phyloP scores from a whole-genome alignment of 2,329 filamentous ascomycete species.

The Corniculantispora saksenae region DNA sequence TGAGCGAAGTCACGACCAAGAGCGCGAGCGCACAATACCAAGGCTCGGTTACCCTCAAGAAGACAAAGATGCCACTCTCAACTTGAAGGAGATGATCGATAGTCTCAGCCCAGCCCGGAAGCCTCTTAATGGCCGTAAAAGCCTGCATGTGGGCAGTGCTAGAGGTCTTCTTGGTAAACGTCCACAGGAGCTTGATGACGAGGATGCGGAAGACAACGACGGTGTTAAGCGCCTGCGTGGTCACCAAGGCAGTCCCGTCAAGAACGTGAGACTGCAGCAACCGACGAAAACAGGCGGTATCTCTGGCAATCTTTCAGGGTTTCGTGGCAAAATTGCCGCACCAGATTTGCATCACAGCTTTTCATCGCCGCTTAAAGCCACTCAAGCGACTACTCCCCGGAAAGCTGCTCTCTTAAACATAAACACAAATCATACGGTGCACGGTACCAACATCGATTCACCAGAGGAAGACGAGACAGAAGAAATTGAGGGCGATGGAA shows the following conservation, averaged over 20 bases:
- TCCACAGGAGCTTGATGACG: slow-evolving; percentile 68
- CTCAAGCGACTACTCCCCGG: slow-evolving; percentile 55
- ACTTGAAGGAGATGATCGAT: slow-evolving; percentile 75
- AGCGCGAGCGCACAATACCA: slow-evolving; percentile 59
- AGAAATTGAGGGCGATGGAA: slow-evolving; percentile 57
- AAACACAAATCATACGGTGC: slow-evolving; percentile 48
- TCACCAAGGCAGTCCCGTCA: slow-evolving; percentile 75
- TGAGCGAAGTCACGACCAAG: slow-evolving; percentile 59
- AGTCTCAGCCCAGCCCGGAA: slow-evolving; percentile 77
- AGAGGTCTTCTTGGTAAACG: slow-evolving; percentile 73
- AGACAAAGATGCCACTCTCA: slow-evolving; percentile 64
- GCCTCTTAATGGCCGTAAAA: slow-evolving; percentile 67
- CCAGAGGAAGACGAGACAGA: slow-evolving; percentile 41
- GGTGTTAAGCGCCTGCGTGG: slow-evolving; percentile 70
- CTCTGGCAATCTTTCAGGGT: slow-evolving; percentile 53
- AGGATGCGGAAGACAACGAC: slow-evolving; percentile 58
- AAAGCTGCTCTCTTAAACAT: slow-evolving; percentile 55
- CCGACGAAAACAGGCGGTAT: slow-evolving; percentile 68
- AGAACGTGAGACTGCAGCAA: slow-evolving; percentile 69
- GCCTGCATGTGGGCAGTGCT: slow-evolving; percentile 73
- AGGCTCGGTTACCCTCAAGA: slow-evolving; percentile 52
- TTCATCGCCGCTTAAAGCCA: slow-evolving; percentile 50
- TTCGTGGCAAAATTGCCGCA: slow-evolving; percentile 30
- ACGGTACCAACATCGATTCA: slow-evolving; percentile 47
- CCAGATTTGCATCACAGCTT: slow-evolving; percentile 35